Evolutionary conservation across 208 protist species (phyloP).

Genomic region (Crithidia thermophila): DNA sequence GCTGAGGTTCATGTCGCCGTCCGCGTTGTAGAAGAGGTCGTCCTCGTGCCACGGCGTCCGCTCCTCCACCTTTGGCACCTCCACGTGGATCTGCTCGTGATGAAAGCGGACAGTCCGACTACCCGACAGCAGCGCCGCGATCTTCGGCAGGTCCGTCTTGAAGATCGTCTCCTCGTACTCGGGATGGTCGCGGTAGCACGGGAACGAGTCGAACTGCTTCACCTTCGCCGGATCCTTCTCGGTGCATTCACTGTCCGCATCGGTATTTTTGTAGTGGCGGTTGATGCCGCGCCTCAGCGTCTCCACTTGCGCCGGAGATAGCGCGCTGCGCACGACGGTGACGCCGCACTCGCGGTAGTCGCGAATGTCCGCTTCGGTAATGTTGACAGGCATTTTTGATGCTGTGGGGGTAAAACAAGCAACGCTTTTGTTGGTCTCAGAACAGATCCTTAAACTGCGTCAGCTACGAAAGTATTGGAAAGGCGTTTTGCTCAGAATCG

Average conservation of each 20-base stretch:
- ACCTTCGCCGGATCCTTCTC: constrained; percentile 30
- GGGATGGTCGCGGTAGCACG: constrained; percentile 40
- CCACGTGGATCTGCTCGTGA: constrained; percentile 48
- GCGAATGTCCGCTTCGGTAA: constrained; percentile 18
- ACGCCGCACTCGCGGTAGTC: constrained; percentile 25
- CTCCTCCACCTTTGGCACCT: constrained; percentile 36
- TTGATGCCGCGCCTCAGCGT: constrained; percentile 36
- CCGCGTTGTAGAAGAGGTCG: constrained; percentile 52
- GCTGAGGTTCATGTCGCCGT: constrained; percentile 43
- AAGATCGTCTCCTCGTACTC: constrained; percentile 45
- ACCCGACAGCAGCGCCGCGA: constrained; percentile 40
- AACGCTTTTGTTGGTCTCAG: background rate
- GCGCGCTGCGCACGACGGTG: constrained; percentile 21
- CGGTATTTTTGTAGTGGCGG: constrained; percentile 26
- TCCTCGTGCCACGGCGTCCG: constrained; percentile 52
- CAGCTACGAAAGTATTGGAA: background rate
- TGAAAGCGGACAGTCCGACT: constrained; percentile 39
- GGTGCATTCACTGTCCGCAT: constrained; percentile 26
- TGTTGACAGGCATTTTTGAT: constrained; percentile 6
- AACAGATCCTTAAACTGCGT: background rate
- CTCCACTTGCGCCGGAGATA: constrained; percentile 27
- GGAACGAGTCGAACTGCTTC: constrained; percentile 50
- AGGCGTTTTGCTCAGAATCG: too few species aligned
- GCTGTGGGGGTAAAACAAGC: too few species aligned
- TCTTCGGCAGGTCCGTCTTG: constrained; percentile 27